These are phyloP conservation scores for Arctostaphylos glauca DNA, from an alignment of 148 eudicot species.

Conservation along the genomic window DNA sequence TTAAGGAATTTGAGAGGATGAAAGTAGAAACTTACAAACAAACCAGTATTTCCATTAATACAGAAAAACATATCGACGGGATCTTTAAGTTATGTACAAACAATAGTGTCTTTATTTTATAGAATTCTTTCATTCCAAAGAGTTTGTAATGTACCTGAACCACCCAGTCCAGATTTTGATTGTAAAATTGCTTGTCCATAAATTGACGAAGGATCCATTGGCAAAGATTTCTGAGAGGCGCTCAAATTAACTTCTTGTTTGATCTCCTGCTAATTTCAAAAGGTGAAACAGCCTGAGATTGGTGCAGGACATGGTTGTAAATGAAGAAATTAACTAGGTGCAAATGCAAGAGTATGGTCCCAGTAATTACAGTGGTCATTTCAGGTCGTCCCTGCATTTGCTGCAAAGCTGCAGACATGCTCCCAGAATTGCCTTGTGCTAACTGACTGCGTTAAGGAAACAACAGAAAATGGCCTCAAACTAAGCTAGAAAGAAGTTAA, in stretches of 20 bases:
- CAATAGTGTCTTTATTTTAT: neutral
- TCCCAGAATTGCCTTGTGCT: constrained; percentile 76
- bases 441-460: constrained; percentile 72
- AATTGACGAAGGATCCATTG: constrained; percentile 89
- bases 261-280: constrained; percentile 56
- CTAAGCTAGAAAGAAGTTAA: neutral
- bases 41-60: neutral
- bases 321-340: neutral
- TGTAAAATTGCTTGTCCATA: constrained; percentile 96
- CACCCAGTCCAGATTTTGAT: constrained; percentile 83
- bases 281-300: neutral
- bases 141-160: constrained; percentile 54
- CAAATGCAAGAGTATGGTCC: neutral
- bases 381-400: constrained; percentile 87
- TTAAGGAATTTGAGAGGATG: neutral
- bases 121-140: neutral
- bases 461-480: constrained; percentile 20
- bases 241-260: constrained; percentile 77
- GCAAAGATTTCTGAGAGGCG: constrained; percentile 69
- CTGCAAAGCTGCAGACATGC: constrained; percentile 85
- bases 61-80: neutral
- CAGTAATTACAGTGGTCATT: constrained; percentile 52
- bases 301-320: neutral
- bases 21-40: neutral
- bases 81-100: neutral